Base-by-base conservation (phyloP, 148 eudicot species). In the Camellia japonica region DNA sequence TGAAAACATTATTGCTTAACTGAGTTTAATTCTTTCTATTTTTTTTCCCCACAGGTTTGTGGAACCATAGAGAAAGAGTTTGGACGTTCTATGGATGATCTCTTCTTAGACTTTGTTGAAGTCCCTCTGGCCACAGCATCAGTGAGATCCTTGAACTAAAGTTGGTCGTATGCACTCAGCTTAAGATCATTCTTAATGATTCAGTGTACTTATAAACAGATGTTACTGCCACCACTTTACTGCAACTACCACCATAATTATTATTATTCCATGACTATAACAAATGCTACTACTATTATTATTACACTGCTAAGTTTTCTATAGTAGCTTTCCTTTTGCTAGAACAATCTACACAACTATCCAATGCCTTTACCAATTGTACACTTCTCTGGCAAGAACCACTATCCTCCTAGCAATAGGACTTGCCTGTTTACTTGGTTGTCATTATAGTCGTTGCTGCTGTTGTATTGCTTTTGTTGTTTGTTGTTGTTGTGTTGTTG, bases 51-150 rank as follows among this genome's bases (percentile, higher is more conserved):
- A 61, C 84, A 96, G 99, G 93, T 96, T 80, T 82, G 95, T 80
- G 58, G 61, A 64, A 93, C 93, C 76, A 88, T 96, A 71, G 87
- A 91, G 82, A 84, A 77, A 75, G 95, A 96, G 82, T 78, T 93
- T 88, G 95, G 97, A 60, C 88, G 87, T 79, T 74, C 93, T 14
- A 88, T 93, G 90, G 90, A 88, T 68, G 95, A 90, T 76, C 87
- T 93, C 76, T 96, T 96, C 82, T 69, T 78, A 69, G 83, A 88
- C 71, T 96, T 93, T 81, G 94, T 63, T 61, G 77, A 82, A 84
- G 75, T 23, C 49, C 98, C 99, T 66, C 86, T 96, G 84, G 99
- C 98, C 71, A 96, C 99, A 49, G 99, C 99, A 74, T 96, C 99
- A 51, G 99, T 96, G 91, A 89, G 98, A 82, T 78, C 58, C 83